Base-by-base conservation (phyloP, 257 asterid species). In the Nicotiana noctiflora region DNA sequence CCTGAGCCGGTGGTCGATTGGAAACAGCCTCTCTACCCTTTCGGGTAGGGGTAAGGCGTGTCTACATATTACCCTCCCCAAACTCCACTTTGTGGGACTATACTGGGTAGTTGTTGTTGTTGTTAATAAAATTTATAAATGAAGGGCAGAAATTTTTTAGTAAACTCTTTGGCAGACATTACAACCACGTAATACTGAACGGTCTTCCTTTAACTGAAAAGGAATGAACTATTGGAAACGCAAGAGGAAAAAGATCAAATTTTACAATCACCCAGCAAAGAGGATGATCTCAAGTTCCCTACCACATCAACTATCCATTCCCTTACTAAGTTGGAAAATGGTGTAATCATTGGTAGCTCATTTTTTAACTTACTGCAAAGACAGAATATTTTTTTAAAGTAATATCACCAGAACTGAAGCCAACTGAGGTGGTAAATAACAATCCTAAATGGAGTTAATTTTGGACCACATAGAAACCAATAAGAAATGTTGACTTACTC, bases 401-500 rank as follows among this genome's bases (percentile, higher is more conserved):
- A 46, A 21, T 13, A 51, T 72, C 78, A 72, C 37, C 61, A 72
- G 78, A 46, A 46, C 60, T 46, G 21, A 46, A 13, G 40, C 40
- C 11, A 4, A 25, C 6, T 62, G 10, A 25, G 40, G 29, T 62
- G 40, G 40, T 13, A 27, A 62, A 62, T 17, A n/a, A 23, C 13
- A 70, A 46, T 21, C 4, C 11, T 7, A 72, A 23, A 46, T 46
- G 23, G 61, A 72, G 60, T 72, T 46, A 46, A 46, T 23, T 46
- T 0, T 46, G 59, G 8, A 72, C 25, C 78, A 72, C 60, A 13
- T 0, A 5, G 40, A 23, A 19, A 49, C 57, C 14, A 25, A 63
- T 18, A 18, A 40, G 59, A 57, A 64, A 81, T 32, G 67, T 19
- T 67, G 61, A 64, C 94, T 75, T 92, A 93, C 99, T 49, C 84